Percentiles rank a stretch among this genome's conserved stretches.
Evolutionary conservation across 2,329 filamentous ascomycete genomes (phyloP).

Genomic region (Aspergillus sp.): DNA sequence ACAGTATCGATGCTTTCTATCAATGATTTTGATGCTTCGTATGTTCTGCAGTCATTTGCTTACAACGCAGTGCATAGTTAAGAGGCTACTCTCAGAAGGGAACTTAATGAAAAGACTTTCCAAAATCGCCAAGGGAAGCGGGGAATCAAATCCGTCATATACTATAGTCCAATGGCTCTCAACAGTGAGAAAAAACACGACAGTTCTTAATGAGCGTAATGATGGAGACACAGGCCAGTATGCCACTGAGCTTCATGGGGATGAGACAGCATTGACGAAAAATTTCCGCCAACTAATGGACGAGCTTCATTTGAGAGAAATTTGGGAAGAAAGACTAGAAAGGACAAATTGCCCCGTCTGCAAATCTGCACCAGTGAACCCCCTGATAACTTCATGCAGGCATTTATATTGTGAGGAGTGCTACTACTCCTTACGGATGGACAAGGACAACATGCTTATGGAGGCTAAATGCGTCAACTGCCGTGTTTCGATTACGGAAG

Average conservation of each 20-base stretch:
- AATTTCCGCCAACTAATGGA: conserved; percentile 47
- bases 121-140: conserved; percentile 30
- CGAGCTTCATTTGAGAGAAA: conserved; percentile 32
- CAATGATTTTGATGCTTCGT: conserved; percentile 54
- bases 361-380: conserved; percentile 37
- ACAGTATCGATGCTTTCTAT: conserved; percentile 45
- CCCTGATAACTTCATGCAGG: conserved; percentile 54
- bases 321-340: conserved; percentile 39
- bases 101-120: conserved; percentile 50
- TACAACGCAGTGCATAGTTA: conserved; percentile 49
- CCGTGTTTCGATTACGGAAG: conserved; percentile 16
- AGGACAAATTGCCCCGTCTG: conserved; percentile 49
- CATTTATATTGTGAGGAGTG: conserved; percentile 60
- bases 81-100: conserved; percentile 45
- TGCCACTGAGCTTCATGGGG: conserved; percentile 4
- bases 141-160: conserved; percentile 13
- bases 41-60: conserved; percentile 56
- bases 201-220: background rate
- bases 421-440: conserved; percentile 26
- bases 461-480: conserved; percentile 28
- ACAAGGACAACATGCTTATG: conserved; percentile 25
- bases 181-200: conserved; percentile 17
- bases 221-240: background rate
- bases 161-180: conserved; percentile 35
- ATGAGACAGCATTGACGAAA: conserved; percentile 25